Base-by-base conservation (phyloP, 1,139 yeast species). In the Blastobotrys apis region DNA sequence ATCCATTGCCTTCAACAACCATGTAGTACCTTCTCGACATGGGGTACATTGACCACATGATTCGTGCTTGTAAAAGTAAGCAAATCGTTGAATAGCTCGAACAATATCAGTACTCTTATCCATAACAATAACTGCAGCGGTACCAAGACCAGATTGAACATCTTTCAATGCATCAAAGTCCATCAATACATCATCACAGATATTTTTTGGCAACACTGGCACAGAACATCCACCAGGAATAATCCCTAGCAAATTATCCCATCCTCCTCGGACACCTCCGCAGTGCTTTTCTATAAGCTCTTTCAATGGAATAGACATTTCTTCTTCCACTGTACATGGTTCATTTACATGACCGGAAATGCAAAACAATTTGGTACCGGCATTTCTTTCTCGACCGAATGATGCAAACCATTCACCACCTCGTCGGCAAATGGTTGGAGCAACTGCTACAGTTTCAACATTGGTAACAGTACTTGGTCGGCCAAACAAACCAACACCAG, bases 31-130 rank as follows among this genome's bases (percentile, higher is more conserved):
- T 71, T 86, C 95, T 67, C 95, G 81, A 70, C 95, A 86, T 48
- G 95, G 95, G 13, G 95, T 85, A 72, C 95, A 85, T 70, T 85
- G 95, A 51, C 95, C 95, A 70, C 95, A 85, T 9, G 94, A 83
- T 73, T 85, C 95, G 67, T 85, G 95, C 71, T 82, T 84, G 72
- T 84, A 86, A 65, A 85, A 85, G 43, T 82, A 78, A 37, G 90
- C 67, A 58, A 86, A 78, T 66, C 95, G 77, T 67, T 86, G 94
- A 63, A 85, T 85, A 53, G 92, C 94, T 55, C 87, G 77, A 50
- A 85, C 78, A 48, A 85, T 77, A 63, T 85, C 95, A 34, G 94
- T 83, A 58, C 81, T 78, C 71, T 84, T 83, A 71, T 84, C 83
- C 86, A 85, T 79, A 47, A 85, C 95, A 66, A 85, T 85, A 48